These are phyloP conservation scores for Coemansia sp. DNA, from an alignment of 192 early-diverging fungal species.

Conservation along the genomic window DNA sequence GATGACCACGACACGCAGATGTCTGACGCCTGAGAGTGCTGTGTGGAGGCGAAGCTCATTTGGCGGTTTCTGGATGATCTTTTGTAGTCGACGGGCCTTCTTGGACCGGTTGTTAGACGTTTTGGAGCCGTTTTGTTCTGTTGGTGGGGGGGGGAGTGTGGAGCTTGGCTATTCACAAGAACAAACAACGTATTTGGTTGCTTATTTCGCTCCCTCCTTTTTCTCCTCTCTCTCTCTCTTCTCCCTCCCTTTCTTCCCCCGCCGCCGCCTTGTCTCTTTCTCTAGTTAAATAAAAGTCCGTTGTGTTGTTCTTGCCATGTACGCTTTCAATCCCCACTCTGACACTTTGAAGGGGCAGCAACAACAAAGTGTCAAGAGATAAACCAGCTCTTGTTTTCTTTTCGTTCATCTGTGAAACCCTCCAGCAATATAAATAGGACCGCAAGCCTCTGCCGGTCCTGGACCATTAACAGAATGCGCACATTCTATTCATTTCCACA, in stretches of 20 bases:
- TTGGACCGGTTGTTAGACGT: not conserved
- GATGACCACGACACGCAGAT: constrained; percentile 25
- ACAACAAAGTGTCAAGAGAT: no score
- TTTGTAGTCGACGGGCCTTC: not conserved
- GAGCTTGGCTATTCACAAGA: not conserved
- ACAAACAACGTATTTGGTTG: not conserved
- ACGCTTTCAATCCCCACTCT: no score
- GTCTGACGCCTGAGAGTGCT: constrained; percentile 16
- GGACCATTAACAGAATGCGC: no score
- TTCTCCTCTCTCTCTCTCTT: not conserved
- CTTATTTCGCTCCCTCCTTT: not conserved
- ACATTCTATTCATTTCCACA: no score
- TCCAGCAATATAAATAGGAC: no score
- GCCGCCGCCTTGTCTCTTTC: not conserved
- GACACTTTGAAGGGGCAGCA: no score
- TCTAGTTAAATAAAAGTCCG: no score
- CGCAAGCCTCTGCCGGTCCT: no score
- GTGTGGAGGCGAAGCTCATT: not conserved
- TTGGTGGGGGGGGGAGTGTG: not conserved
- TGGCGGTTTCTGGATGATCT: no score
- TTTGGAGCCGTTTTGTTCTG: not conserved
- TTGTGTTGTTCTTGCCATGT: no score
- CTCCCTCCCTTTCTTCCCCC: not conserved
- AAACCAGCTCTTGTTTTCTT: no score
- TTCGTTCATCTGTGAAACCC: no score